These are phyloP conservation scores for Elongisporangium anandrum DNA, from an alignment of 352 stramenopile genomes.

Conservation along the genomic window DNA sequence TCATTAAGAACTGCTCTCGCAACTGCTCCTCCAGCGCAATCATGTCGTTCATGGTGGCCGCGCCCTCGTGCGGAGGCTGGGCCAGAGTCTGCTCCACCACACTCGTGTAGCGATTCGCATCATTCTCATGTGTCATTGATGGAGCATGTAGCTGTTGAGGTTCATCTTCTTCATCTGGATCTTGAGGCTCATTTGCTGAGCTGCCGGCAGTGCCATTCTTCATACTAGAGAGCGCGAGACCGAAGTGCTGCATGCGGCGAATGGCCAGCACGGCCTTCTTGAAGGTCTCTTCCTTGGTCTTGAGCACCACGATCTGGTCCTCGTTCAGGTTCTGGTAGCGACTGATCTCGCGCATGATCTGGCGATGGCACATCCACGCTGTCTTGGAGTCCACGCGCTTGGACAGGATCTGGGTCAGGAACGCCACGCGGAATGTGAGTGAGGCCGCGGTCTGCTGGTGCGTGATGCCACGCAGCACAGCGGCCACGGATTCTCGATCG, in stretches of 20 bases:
- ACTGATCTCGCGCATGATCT: slow-evolving; percentile 77
- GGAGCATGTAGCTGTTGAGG: background rate
- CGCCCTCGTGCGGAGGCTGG: slow-evolving; percentile 1
- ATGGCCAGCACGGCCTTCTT: slow-evolving; percentile 65
- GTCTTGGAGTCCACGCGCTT: slow-evolving; percentile 73
- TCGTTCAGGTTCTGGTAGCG: slow-evolving; percentile 65
- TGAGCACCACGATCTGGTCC: slow-evolving; percentile 54
- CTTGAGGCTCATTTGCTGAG: background rate
- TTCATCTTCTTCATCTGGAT: slow-evolving; percentile 7
- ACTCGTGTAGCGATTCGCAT: slow-evolving; percentile 27
- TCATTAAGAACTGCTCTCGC: slow-evolving; percentile 55
- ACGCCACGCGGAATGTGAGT: slow-evolving; percentile 57
- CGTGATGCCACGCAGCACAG: slow-evolving; percentile 47
- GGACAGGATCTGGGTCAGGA: slow-evolving; percentile 57
- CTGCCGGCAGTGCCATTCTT: slow-evolving; percentile 1
- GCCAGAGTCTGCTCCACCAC: slow-evolving; percentile 30
- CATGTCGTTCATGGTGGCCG: slow-evolving; percentile 20
- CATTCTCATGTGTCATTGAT: background rate
- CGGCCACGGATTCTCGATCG: slow-evolving; percentile 43
- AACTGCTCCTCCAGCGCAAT: slow-evolving; percentile 57
- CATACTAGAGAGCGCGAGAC: slow-evolving; percentile 9
- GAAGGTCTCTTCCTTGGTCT: slow-evolving; percentile 66
- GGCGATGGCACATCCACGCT: slow-evolving; percentile 70
- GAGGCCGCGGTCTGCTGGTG: slow-evolving; percentile 51
- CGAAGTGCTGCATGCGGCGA: slow-evolving; percentile 38